Percentiles rank a stretch among this genome's conserved stretches.
Conservation (phyloP, 169 alveolate species). For the Plasmodium knowlesi region DNA sequence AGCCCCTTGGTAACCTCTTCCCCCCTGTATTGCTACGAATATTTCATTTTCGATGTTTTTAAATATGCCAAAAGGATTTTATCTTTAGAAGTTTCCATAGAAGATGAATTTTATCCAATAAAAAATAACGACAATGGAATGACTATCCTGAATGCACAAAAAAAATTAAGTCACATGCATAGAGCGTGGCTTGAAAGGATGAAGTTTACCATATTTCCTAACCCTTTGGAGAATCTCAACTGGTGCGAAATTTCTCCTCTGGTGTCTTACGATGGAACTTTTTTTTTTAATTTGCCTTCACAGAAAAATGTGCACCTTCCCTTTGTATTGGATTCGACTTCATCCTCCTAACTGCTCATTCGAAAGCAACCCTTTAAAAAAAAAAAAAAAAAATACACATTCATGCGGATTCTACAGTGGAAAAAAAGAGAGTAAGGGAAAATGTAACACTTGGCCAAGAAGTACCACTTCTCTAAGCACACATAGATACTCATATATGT, state of each 20-base stretch:
- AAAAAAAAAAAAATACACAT: background rate
- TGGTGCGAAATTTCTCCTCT: constrained; percentile 69
- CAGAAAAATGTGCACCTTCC: constrained; percentile 36
- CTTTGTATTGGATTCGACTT: constrained; percentile 3
- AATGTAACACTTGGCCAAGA: background rate
- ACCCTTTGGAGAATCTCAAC: constrained; percentile 1
- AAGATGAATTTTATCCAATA: constrained; percentile 60
- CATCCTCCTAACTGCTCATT: background rate
- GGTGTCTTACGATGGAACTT: constrained; percentile 70
- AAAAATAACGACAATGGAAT: constrained; percentile 38
- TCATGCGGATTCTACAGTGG: background rate
- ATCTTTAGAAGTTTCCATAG: constrained; percentile 40
- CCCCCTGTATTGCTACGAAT: constrained; percentile 81
- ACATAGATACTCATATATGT: background rate
- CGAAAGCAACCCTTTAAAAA: background rate
- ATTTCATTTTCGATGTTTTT: constrained; percentile 82
- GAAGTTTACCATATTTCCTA: constrained; percentile 22
- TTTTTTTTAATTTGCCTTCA: constrained; percentile 65
- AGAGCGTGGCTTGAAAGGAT: constrained; percentile 58
- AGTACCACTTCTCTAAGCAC: background rate
- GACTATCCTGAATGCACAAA: constrained; percentile 31
- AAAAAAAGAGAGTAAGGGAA: background rate
- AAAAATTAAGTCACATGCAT: constrained; percentile 42
- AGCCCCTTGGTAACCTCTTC: constrained; percentile 4
- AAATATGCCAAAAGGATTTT: constrained; percentile 76